Conservation (phyloP, 2,329 filamentous ascomycete genomes). For the Talaromyces sp. region DNA sequence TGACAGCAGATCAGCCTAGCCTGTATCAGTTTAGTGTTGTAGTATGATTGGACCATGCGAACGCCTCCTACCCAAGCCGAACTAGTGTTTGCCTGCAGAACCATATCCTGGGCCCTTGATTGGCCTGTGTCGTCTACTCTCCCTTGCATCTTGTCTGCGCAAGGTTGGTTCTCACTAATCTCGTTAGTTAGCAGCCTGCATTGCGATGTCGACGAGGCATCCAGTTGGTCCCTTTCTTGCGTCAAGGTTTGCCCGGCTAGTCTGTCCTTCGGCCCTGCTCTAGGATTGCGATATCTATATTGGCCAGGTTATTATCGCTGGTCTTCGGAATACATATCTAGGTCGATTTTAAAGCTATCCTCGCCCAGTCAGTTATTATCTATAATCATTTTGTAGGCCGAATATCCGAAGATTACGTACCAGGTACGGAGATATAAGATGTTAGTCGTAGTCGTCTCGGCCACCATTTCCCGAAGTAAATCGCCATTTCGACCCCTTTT, state of each 20-base stretch:
- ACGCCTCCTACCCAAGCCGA: background rate
- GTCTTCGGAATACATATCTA: background rate
- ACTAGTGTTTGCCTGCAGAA: background rate
- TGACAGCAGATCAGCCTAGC: constrained; percentile 1
- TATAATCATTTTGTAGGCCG: too few species aligned
- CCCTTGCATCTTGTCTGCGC: background rate
- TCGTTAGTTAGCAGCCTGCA: background rate
- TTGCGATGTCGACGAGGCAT: background rate
- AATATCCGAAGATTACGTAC: too few species aligned
- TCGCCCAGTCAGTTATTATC: too few species aligned
- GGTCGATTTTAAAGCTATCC: background rate
- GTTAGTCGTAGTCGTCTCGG: too few species aligned
- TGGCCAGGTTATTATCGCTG: background rate
- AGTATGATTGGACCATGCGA: background rate
- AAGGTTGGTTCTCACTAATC: background rate
- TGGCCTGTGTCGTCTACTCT: background rate
- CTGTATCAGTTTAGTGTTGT: background rate
- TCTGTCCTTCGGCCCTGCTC: background rate
- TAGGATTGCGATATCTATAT: background rate
- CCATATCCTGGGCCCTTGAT: background rate
- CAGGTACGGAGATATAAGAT: too few species aligned
- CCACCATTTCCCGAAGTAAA: too few species aligned
- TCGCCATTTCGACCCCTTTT: too few species aligned
- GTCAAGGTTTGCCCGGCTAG: background rate
- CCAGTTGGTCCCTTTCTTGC: background rate